These are phyloP conservation scores for Caryopteris hybrid DNA, from an alignment of 305 asterid genomes.

Conservation along the genomic window DNA sequence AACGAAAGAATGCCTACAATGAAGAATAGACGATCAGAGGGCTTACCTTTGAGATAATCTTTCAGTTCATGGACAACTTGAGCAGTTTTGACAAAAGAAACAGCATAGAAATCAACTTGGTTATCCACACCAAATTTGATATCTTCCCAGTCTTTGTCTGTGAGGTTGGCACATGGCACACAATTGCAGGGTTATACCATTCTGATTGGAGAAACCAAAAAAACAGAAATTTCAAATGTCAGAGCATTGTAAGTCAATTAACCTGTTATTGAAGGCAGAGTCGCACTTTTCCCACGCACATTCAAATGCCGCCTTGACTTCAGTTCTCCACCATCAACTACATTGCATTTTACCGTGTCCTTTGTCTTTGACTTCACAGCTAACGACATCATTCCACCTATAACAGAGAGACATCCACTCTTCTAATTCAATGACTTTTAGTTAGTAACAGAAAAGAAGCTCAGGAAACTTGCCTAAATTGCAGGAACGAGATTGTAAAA, in stretches of 20 bases:
- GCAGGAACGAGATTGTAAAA: constrained; percentile 7
- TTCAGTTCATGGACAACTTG: constrained; percentile 84
- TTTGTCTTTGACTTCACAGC: constrained; percentile 73
- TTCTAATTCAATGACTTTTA: constrained; percentile 8
- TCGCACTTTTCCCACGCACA: constrained; percentile 98
- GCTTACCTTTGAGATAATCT: constrained; percentile 71
- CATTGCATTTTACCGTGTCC: constrained; percentile 70
- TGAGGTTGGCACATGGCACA: constrained; percentile 12
- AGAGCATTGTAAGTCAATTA: constrained; percentile 6
- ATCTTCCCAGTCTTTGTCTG: constrained; percentile 98
- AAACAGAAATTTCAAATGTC: constrained; percentile 1
- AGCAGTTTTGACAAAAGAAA: constrained; percentile 97
- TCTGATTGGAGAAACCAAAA: constrained; percentile 10
- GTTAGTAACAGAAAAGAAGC: constrained; percentile 2
- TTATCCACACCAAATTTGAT: constrained; percentile 95
- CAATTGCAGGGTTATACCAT: background rate
- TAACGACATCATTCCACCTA: constrained; percentile 98
- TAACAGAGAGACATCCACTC: constrained; percentile 17
- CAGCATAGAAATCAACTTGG: constrained; percentile 94
- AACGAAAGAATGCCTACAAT: background rate
- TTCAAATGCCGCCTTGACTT: constrained; percentile 92
- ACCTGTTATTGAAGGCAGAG: constrained; percentile 97
- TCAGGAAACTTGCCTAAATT: background rate
- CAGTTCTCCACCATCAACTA: constrained; percentile 93
- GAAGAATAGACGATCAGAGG: constrained; percentile 10